These are phyloP conservation scores for Phytopythium montanum DNA, from an alignment of 352 stramenopile species.

Conservation along the genomic window DNA sequence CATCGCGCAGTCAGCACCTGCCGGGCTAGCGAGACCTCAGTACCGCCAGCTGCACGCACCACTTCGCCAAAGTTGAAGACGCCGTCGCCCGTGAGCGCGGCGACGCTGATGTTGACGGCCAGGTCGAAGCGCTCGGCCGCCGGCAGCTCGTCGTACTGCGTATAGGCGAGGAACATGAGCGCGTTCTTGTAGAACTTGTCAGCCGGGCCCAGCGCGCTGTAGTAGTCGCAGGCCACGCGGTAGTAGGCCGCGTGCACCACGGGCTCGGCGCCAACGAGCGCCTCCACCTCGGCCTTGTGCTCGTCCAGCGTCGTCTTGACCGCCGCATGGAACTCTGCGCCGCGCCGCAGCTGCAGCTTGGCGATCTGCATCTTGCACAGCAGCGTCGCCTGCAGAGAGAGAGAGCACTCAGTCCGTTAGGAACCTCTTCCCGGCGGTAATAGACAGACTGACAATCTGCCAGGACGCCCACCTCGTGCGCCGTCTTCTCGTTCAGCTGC, in stretches of 20 bases:
- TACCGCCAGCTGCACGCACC: slow-evolving; percentile 42
- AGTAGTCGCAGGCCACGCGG: slow-evolving; percentile 91
- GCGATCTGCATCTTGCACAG: slow-evolving; percentile 79
- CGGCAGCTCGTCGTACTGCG: slow-evolving; percentile 88
- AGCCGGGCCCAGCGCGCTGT: slow-evolving; percentile 85
- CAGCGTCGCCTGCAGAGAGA: slow-evolving; percentile 32
- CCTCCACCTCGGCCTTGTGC: slow-evolving; percentile 72
- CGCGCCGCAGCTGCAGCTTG: slow-evolving; percentile 65
- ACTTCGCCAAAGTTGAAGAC: slow-evolving; percentile 99
- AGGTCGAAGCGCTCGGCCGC: slow-evolving; percentile 80
- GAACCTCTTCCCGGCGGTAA: background rate
- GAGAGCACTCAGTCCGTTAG: background rate
- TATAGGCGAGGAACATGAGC: slow-evolving; percentile 96
- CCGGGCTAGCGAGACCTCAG: background rate
- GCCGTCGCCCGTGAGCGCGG: slow-evolving; percentile 94
- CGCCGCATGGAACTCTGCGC: slow-evolving; percentile 43
- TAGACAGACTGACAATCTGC: background rate
- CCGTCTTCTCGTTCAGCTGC: slow-evolving; percentile 58
- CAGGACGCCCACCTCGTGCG: slow-evolving; percentile 27
- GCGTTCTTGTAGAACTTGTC: slow-evolving; percentile 97
- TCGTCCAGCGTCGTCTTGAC: slow-evolving; percentile 72
- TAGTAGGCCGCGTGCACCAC: slow-evolving; percentile 94
- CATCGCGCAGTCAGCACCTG: slow-evolving; percentile 1
- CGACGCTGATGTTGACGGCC: slow-evolving; percentile 94
- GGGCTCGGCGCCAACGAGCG: slow-evolving; percentile 82